Evolutionary conservation across 306 rosid genomes (phyloP).

Genomic region (Pterocarpus macrocarpus): DNA sequence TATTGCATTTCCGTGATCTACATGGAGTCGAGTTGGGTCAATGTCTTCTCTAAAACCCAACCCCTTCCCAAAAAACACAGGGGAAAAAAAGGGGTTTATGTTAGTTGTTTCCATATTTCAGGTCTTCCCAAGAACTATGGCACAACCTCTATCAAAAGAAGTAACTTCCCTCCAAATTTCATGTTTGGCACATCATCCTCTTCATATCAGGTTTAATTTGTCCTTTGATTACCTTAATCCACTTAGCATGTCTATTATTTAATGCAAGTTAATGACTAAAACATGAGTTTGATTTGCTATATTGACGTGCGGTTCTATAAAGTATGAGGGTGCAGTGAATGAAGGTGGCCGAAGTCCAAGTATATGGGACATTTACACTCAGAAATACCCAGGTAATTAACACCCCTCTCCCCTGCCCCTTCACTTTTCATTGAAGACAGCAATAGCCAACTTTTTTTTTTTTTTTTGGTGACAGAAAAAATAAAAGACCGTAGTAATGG

Average conservation of each 20-base stretch:
- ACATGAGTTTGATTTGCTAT: not conserved
- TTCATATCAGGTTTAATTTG: not conserved
- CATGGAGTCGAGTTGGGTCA: too few relatives aligned
- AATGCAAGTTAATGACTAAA: not conserved
- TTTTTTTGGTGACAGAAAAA: not conserved
- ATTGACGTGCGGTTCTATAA: not conserved
- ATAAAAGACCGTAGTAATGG: slow-evolving; percentile 7
- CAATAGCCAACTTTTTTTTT: not conserved
- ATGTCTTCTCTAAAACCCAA: too few relatives aligned
- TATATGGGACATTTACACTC: not conserved
- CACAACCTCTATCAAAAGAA: not conserved
- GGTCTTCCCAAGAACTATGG: not conserved
- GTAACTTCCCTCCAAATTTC: not conserved
- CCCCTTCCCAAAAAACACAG: too few relatives aligned
- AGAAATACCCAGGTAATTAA: not conserved
- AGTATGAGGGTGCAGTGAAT: slow-evolving; percentile 11
- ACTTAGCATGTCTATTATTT: not conserved
- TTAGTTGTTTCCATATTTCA: not conserved
- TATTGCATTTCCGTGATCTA: too few relatives aligned
- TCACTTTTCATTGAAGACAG: not conserved
- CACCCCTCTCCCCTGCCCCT: not conserved
- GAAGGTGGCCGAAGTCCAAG: slow-evolving; percentile 1
- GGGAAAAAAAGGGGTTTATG: not conserved
- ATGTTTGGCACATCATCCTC: not conserved
- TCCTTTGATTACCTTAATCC: not conserved